A percentile compares a stretch with the other conserved stretches of the same genome.
These are phyloP conservation scores for Gynostemma pentaphyllum DNA, from an alignment of 306 rosid genomes.

Conservation along the genomic window DNA sequence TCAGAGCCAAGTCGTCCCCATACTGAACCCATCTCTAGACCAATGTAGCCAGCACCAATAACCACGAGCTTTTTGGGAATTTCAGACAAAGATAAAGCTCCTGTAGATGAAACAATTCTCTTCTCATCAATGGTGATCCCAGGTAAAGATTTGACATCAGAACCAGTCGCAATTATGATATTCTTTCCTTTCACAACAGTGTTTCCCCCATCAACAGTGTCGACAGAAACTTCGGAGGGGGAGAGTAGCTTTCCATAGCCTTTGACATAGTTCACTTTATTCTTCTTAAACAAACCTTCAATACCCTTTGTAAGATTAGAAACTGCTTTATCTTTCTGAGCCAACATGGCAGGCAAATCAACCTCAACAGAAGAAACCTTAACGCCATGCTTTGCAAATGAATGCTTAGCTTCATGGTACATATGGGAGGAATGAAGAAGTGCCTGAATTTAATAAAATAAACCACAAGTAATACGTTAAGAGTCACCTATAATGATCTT, in stretches of 20 bases:
- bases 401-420: conserved; percentile 92
- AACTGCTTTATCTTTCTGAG: conserved; percentile 86
- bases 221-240: conserved; percentile 84
- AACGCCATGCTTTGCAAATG: conserved; percentile 77
- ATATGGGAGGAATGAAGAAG: conserved; percentile 93
- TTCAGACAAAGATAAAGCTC: conserved; percentile 81
- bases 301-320: conserved; percentile 75
- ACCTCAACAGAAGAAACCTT: conserved; percentile 71
- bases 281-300: conserved; percentile 95
- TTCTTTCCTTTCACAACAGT: conserved; percentile 76
- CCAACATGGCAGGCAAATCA: conserved; percentile 92
- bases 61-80: conserved; percentile 88
- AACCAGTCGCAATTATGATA: conserved; percentile 89
- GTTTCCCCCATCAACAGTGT: conserved; percentile 55
- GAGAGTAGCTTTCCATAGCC: conserved; percentile 86
- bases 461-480: neutral
- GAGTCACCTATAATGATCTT: neutral
- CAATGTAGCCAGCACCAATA: conserved; percentile 96
- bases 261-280: conserved; percentile 87
- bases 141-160: conserved; percentile 86
- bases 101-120: conserved; percentile 88
- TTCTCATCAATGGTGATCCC: conserved; percentile 90
- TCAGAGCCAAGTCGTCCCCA: conserved; percentile 94
- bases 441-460: conserved; percentile 41
- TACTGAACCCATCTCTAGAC: conserved; percentile 97